A percentile compares a stretch with the other conserved stretches of the same genome.
These are phyloP conservation scores for Serendipita sp. DNA, from an alignment of 768 basidiomycete species.

Conservation along the genomic window DNA sequence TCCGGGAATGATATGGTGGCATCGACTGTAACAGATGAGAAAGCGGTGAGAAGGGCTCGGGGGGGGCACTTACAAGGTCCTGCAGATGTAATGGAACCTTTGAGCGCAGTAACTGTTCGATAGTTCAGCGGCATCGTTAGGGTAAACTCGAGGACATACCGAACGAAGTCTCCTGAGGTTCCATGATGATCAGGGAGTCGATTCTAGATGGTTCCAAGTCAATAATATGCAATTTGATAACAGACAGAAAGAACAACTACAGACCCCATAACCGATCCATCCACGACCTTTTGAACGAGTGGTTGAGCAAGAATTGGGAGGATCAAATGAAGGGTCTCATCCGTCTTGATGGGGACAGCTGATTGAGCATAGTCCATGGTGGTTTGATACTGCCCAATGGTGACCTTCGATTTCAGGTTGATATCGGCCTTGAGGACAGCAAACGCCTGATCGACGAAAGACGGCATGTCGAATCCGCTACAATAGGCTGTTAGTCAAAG, in stretches of 20 bases:
- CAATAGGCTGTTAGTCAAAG: not conserved
- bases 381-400: constrained; percentile 48
- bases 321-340: constrained; percentile 42
- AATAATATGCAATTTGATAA: not conserved
- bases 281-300: constrained; percentile 57
- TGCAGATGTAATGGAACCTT: constrained; percentile 48
- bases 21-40: constrained; percentile 28
- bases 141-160: constrained; percentile 20
- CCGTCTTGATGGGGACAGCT: constrained; percentile 40
- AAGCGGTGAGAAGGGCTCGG: not conserved
- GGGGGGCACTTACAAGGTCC: constrained; percentile 42
- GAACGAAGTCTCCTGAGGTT: constrained; percentile 42
- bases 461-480: constrained; percentile 46
- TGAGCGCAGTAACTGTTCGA: constrained; percentile 29
- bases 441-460: constrained; percentile 50
- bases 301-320: constrained; percentile 55
- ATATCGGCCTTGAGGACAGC: constrained; percentile 46
- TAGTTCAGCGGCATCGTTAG: not conserved
- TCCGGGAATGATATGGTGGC: constrained; percentile 47
- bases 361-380: constrained; percentile 43
- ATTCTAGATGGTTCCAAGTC: constrained; percentile 23
- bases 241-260: constrained; percentile 6
- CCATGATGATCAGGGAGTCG: constrained; percentile 41
- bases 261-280: constrained; percentile 38
- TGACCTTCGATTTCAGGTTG: constrained; percentile 33